Conservation (phyloP, 2,329 filamentous ascomycete species). For the Fusarium marasasianum region DNA sequence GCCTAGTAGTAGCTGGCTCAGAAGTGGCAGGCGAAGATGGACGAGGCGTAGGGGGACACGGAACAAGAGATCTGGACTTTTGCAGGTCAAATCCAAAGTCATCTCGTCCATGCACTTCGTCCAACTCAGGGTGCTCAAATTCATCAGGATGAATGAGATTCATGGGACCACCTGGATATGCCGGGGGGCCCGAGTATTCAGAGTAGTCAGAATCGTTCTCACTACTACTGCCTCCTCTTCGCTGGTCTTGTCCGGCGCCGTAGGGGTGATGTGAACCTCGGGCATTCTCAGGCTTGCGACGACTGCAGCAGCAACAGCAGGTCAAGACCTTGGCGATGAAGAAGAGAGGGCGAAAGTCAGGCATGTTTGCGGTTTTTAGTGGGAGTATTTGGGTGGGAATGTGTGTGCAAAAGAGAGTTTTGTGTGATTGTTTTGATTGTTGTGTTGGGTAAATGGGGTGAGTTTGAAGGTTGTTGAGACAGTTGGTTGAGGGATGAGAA, state of each 20-base stretch:
- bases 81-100: background rate
- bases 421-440: background rate
- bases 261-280: background rate
- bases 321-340: constrained; percentile 1
- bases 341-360: constrained; percentile 29
- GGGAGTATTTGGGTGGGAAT: background rate
- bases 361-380: constrained; percentile 2
- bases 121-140: background rate
- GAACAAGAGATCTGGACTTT: background rate
- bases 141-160: background rate
- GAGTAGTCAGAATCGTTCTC: background rate
- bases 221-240: background rate
- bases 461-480: background rate
- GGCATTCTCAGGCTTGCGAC: background rate
- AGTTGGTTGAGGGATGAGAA: background rate
- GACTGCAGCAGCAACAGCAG: constrained; percentile 4
- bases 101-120: background rate
- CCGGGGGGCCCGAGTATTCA: background rate
- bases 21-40: background rate
- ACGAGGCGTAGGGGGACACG: background rate
- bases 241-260: background rate
- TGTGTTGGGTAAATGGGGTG: background rate
- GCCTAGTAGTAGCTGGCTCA: background rate
- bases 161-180: background rate
- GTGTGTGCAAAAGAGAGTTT: background rate